These are phyloP conservation scores for Pestalotiopsis fici DNA, from an alignment of 2,329 filamentous ascomycete genomes.

Conservation along the genomic window DNA sequence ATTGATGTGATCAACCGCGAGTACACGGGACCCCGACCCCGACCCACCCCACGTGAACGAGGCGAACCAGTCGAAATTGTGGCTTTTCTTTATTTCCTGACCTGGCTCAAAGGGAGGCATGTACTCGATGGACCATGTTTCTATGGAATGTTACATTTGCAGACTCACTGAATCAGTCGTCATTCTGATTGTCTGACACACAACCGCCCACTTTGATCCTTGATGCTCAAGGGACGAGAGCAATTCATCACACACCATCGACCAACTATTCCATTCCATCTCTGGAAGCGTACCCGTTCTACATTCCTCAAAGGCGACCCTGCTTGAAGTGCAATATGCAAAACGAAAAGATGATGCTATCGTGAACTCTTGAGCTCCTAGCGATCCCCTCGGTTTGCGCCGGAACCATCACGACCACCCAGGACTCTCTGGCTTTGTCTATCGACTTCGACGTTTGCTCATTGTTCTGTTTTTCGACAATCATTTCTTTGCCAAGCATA, in stretches of 20 bases:
- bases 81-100: neutral
- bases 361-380: neutral
- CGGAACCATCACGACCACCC: neutral
- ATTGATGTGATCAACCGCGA: neutral
- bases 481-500: neutral
- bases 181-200: neutral
- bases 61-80: neutral
- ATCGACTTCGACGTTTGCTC: neutral
- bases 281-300: neutral
- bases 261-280: neutral
- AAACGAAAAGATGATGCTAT: neutral
- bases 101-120: neutral
- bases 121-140: neutral
- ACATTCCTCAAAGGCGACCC: neutral
- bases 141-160: neutral
- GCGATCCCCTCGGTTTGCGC: neutral
- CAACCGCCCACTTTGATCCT: neutral
- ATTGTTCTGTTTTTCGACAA: neutral
- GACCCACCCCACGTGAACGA: neutral
- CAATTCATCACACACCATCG: too few species aligned
- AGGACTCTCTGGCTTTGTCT: neutral
- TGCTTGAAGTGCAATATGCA: neutral
- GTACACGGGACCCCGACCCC: too few species aligned
- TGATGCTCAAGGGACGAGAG: neutral
- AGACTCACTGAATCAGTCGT: neutral